Evolutionary conservation across 768 basidiomycete genomes (phyloP).

Genomic region (Rhizopogon sp.): DNA sequence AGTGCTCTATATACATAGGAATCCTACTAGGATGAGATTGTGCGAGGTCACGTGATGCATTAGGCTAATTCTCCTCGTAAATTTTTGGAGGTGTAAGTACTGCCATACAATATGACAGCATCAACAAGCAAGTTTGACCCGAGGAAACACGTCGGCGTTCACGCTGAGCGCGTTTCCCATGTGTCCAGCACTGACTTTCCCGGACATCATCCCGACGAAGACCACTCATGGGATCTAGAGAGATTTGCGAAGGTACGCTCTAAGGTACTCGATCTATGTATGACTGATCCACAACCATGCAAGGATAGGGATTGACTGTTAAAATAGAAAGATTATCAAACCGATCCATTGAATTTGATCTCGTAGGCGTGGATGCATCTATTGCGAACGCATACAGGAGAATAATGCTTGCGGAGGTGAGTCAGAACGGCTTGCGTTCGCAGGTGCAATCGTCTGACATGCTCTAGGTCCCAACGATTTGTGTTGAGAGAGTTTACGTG

Average conservation of each 20-base stretch:
- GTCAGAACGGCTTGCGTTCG: constrained; percentile 13
- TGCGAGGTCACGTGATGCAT: too few species aligned
- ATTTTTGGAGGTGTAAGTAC: too few species aligned
- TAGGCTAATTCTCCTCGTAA: too few species aligned
- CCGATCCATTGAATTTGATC: constrained; percentile 87
- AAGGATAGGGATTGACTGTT: constrained; percentile 64
- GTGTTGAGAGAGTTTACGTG: constrained; percentile 85
- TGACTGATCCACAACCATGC: constrained; percentile 7
- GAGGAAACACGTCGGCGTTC: constrained; percentile 58
- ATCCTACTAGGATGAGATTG: too few species aligned
- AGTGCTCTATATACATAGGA: too few species aligned
- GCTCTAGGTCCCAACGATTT: constrained; percentile 80
- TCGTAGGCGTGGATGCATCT: constrained; percentile 92
- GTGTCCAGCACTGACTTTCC: constrained; percentile 90
- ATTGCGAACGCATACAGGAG: constrained; percentile 93
- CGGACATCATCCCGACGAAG: constrained; percentile 81
- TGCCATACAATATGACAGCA: background rate
- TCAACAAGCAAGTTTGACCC: constrained; percentile 28
- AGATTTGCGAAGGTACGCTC: constrained; percentile 69
- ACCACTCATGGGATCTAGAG: constrained; percentile 76
- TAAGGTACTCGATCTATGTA: background rate
- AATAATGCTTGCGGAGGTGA: constrained; percentile 90
- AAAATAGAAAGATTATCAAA: constrained; percentile 77
- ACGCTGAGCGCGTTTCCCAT: constrained; percentile 67
- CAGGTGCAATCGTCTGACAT: background rate